Evolutionary conservation across 2,329 filamentous ascomycete genomes (phyloP).

Genomic region (Acephala macrosclerotiorum): DNA sequence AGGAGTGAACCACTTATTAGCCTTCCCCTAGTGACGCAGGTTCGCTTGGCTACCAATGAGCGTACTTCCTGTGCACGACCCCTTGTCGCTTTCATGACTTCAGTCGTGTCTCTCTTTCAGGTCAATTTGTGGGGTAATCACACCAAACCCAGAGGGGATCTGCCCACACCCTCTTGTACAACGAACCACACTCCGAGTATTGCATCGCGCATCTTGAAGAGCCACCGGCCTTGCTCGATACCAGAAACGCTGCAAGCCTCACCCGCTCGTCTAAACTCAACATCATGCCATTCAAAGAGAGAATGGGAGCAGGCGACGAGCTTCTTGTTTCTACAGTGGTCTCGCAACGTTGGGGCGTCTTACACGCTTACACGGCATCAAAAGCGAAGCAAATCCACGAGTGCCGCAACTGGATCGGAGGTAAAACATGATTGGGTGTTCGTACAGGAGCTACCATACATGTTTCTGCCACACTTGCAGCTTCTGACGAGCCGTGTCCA

Average conservation of each 20-base stretch:
- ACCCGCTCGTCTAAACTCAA: constrained; percentile 6
- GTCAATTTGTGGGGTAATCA: constrained; percentile 13
- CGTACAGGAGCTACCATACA: constrained; percentile 3
- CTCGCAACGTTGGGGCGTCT: too few relatives aligned
- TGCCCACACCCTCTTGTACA: background rate
- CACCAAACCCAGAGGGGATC: constrained; percentile 6
- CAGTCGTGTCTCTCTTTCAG: constrained; percentile 4
- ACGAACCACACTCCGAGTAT: background rate
- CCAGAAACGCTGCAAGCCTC: constrained; percentile 8
- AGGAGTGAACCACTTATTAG: constrained; percentile 12
- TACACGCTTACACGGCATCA: background rate
- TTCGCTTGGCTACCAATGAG: background rate
- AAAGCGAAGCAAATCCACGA: constrained; percentile 1
- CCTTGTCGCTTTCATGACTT: background rate
- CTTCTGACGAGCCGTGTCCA: constrained; percentile 13
- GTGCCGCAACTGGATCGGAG: background rate
- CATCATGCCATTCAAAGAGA: background rate
- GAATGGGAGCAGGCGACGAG: background rate
- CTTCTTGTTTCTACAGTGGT: background rate
- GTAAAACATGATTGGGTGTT: constrained; percentile 1
- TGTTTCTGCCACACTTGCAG: constrained; percentile 18
- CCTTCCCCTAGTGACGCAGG: constrained; percentile 9
- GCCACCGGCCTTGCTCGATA: background rate
- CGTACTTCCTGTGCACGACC: background rate
- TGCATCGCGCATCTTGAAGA: background rate